Evolutionary conservation across 257 asterid genomes (phyloP).

Genomic region (Capsicum rhomboideum): DNA sequence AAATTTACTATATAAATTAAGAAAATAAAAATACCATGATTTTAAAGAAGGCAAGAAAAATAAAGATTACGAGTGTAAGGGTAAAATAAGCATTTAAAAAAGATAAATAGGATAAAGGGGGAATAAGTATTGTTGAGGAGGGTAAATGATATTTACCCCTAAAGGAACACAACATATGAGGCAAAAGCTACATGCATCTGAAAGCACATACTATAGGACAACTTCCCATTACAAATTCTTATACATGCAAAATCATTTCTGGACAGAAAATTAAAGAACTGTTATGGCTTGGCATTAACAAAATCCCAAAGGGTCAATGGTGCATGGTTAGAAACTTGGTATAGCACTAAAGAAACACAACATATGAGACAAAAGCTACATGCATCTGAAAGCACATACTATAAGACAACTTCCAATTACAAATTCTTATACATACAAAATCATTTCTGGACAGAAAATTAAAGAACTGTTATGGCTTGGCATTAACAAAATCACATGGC

Average conservation of each 20-base stretch:
- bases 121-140: no score
- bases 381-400: neutral
- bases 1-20: no score
- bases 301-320: no score
- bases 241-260: neutral
- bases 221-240: neutral
- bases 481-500: constrained; percentile 3
- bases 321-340: no score
- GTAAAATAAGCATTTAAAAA: no score
- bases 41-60: no score
- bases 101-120: no score
- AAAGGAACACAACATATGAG: neutral
- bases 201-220: neutral
- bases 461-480: neutral
- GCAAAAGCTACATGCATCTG: neutral
- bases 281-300: neutral
- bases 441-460: neutral
- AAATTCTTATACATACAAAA: neutral
- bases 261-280: neutral
- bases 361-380: neutral
- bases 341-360: no score
- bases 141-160: no score
- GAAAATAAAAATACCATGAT: no score
- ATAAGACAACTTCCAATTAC: neutral
- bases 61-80: no score